These are phyloP conservation scores for Neonectria neomacrospora DNA, from an alignment of 2,329 filamentous ascomycete species.

Conservation along the genomic window DNA sequence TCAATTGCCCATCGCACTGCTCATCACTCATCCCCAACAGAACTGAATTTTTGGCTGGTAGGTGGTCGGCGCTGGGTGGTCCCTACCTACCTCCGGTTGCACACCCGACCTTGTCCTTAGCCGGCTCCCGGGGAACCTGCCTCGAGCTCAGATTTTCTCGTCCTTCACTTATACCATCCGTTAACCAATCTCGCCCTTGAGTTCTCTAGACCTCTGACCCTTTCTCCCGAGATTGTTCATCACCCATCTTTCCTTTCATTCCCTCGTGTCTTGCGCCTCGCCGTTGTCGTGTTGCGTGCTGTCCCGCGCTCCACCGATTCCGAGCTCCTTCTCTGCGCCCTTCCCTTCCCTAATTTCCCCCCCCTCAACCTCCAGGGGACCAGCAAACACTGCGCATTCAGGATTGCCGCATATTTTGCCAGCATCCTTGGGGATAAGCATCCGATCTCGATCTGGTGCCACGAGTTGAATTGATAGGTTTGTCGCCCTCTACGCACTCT, in stretches of 20 bases:
- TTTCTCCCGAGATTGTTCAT: conserved; percentile 45
- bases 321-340: conserved; percentile 38
- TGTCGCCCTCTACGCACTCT: conserved; percentile 26
- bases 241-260: conserved; percentile 39
- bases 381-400: conserved; percentile 44
- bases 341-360: conserved; percentile 41
- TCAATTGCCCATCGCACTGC: conserved; percentile 36
- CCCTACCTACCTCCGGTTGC: conserved; percentile 36
- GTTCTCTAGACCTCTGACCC: conserved; percentile 40
- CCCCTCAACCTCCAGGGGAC: conserved; percentile 43
- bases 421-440: conserved; percentile 45
- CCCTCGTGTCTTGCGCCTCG: conserved; percentile 38
- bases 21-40: conserved; percentile 53
- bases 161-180: conserved; percentile 47
- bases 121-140: conserved; percentile 33
- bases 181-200: conserved; percentile 40
- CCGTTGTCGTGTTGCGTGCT: conserved; percentile 45
- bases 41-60: conserved; percentile 52
- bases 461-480: conserved; percentile 50
- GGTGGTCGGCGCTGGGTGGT: conserved; percentile 44
- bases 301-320: conserved; percentile 40
- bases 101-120: conserved; percentile 40
- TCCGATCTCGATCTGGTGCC: conserved; percentile 37
- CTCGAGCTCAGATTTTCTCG: conserved; percentile 42
- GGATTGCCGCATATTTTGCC: conserved; percentile 40